Evolutionary conservation across 345 rosid species (phyloP).

Genomic region (Combretum micranthum): DNA sequence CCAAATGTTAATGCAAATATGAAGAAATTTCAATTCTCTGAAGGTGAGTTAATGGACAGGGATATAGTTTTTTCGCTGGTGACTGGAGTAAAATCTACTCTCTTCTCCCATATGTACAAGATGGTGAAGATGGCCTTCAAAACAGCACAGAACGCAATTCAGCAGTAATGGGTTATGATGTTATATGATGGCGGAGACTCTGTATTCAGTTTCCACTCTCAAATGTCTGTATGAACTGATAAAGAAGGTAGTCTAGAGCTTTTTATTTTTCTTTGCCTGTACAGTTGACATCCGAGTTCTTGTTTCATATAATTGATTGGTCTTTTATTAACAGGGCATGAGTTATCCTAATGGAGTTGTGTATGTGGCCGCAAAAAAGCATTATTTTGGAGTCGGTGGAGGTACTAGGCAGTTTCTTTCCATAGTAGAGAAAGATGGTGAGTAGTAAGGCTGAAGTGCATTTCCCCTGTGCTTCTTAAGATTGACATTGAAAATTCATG

Average conservation of each 20-base stretch:
- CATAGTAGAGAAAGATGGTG: constrained; percentile 76
- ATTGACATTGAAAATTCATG: too few relatives aligned
- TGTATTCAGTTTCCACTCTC: constrained; percentile 64
- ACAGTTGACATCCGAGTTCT: not conserved
- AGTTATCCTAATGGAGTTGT: constrained; percentile 53
- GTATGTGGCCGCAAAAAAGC: constrained; percentile 86
- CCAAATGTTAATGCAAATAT: constrained; percentile 62
- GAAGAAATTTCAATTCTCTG: constrained; percentile 14
- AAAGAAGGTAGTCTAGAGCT: constrained; percentile 45
- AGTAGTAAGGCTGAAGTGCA: constrained; percentile 4
- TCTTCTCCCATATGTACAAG: constrained; percentile 41
- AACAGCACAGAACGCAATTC: constrained; percentile 13
- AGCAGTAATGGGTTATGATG: constrained; percentile 45
- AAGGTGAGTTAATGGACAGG: constrained; percentile 9
- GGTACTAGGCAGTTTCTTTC: constrained; percentile 82
- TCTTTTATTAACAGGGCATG: constrained; percentile 38
- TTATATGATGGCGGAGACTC: constrained; percentile 91
- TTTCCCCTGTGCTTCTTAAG: too few relatives aligned
- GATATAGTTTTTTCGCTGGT: constrained; percentile 66
- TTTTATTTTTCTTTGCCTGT: not conserved
- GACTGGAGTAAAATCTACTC: constrained; percentile 77
- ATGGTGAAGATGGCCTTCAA: constrained; percentile 22
- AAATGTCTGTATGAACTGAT: constrained; percentile 58
- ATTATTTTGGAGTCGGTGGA: constrained; percentile 96
- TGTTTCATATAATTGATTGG: too few relatives aligned